Base-by-base conservation (phyloP, 2,329 filamentous ascomycete species). In the Fusarium globosum region DNA sequence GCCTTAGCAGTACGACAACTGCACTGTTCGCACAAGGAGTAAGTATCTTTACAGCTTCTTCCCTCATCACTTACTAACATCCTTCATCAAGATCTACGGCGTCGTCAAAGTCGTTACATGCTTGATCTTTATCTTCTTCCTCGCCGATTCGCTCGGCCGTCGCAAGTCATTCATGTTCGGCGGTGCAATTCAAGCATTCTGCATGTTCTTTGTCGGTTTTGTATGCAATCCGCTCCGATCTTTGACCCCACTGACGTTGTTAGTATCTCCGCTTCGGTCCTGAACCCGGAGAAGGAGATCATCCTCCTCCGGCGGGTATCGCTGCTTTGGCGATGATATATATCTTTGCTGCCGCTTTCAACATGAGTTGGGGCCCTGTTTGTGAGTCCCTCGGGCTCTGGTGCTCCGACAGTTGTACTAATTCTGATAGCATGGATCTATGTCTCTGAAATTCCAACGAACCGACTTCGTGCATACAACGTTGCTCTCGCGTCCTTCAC, bases 11-110 rank as follows among this genome's bases (percentile, higher is more conserved):
- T 7, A 88, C 86, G 6, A 80, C 85, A 26, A 86, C 86, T n/a
- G 87, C 87, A 28, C 86, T 93, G 11, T 91, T 93, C 77, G 90
- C 91, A 4, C 92, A 91, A 1, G 91, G 91, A 21, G 87, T 93
- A 49, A 41, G 64, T 4, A 2, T 2, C 3, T 21, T 13, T n/a
- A 18, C 7, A 18, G 3, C 2, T 6, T 16, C 5, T 12, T 2
- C 14, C 11, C 20, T 6, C 2, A 4, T 4, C 3, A n/a, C 1
- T 7, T 0, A 28, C 33, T 68, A 4, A 68, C 20, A 30, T 0
- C 18, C 1, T 20, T 0, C 4, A 30, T 30, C 20, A 21, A 68
- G 64, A 70, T 69, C 70, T 93, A 92, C 76, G 91, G 91, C 12
- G 86, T 92, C 45, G 88, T 92, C 42, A 93, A 93, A 78, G 90